Percentiles rank a stretch among this genome's conserved stretches.
Evolutionary conservation across 2,329 filamentous ascomycete species (phyloP).

Genomic region (Septoria linicola): DNA sequence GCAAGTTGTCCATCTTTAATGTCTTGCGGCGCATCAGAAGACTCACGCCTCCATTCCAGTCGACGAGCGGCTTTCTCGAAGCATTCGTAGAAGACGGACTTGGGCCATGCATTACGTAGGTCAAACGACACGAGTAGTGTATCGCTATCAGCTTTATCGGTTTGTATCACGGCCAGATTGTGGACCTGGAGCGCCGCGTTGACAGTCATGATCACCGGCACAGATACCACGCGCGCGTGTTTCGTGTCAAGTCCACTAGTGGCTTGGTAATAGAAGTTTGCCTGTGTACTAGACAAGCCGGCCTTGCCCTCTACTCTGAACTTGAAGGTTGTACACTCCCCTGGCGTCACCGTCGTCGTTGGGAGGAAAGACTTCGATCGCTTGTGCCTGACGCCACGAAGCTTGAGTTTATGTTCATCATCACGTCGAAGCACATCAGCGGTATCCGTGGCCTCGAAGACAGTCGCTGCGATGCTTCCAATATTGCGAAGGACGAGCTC

Average conservation of each 20-base stretch:
- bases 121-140: conserved; percentile 81
- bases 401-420: conserved; percentile 19
- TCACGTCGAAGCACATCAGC: conserved; percentile 21
- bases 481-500: conserved; percentile 77
- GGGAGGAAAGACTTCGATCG: conserved; percentile 17
- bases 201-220: conserved; percentile 83
- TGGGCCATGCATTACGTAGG: conserved; percentile 86
- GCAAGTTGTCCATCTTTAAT: conserved; percentile 16
- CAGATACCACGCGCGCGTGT: conserved; percentile 51
- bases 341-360: conserved; percentile 46
- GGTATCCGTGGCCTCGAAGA: conserved; percentile 44
- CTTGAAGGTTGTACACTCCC: conserved; percentile 66
- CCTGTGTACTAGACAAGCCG: conserved; percentile 72
- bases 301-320: conserved; percentile 86
- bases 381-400: conserved; percentile 16
- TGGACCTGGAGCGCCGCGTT: conserved; percentile 85
- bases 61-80: conserved; percentile 12
- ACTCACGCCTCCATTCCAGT: conserved; percentile 3
- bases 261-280: conserved; percentile 73
- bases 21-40: conserved; percentile 10
- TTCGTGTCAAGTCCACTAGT: conserved; percentile 12
- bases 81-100: conserved; percentile 57
- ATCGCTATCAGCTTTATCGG: conserved; percentile 48
- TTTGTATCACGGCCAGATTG: conserved; percentile 70
- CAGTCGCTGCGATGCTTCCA: conserved; percentile 73